A percentile compares a stretch with the other conserved stretches of the same genome.
These are phyloP conservation scores for Saccharomyces hybrid DNA, from an alignment of 1,139 yeast species.

Conservation along the genomic window DNA sequence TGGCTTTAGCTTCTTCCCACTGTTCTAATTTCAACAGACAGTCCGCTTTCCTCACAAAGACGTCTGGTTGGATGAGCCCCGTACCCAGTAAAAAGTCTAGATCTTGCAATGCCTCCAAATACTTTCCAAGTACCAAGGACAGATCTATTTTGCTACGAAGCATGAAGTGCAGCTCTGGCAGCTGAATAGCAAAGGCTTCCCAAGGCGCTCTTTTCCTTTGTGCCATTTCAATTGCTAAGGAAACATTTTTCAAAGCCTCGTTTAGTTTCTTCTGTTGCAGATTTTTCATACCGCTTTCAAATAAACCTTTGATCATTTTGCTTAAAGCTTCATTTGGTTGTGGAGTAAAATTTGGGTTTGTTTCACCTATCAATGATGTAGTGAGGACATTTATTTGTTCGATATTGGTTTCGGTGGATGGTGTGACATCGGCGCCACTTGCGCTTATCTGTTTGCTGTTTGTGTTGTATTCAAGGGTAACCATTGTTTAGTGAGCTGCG, in stretches of 20 bases:
- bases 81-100: slow-evolving; percentile 67
- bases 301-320: slow-evolving; percentile 62
- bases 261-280: slow-evolving; percentile 53
- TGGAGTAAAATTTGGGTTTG: slow-evolving; percentile 47
- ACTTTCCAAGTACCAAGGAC: slow-evolving; percentile 53
- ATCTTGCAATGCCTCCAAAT: slow-evolving; percentile 71
- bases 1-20: slow-evolving; percentile 63
- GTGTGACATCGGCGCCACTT: slow-evolving; percentile 23
- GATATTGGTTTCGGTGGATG: slow-evolving; percentile 42
- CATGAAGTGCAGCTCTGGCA: slow-evolving; percentile 68
- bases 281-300: slow-evolving; percentile 61
- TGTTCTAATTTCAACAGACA: slow-evolving; percentile 64
- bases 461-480: slow-evolving; percentile 19
- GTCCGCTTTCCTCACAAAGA: slow-evolving; percentile 75
- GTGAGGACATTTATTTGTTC: slow-evolving; percentile 58
- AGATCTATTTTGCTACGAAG: slow-evolving; percentile 82
- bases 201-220: slow-evolving; percentile 66
- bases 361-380: slow-evolving; percentile 46
- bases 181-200: slow-evolving; percentile 73
- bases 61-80: slow-evolving; percentile 59
- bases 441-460: slow-evolving; percentile 18
- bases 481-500: neutral
- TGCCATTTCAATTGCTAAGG: slow-evolving; percentile 76
- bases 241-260: slow-evolving; percentile 68
- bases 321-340: slow-evolving; percentile 57